These are phyloP conservation scores for Trichoderma aggressivum DNA, from an alignment of 2,329 filamentous ascomycete genomes.

Conservation along the genomic window DNA sequence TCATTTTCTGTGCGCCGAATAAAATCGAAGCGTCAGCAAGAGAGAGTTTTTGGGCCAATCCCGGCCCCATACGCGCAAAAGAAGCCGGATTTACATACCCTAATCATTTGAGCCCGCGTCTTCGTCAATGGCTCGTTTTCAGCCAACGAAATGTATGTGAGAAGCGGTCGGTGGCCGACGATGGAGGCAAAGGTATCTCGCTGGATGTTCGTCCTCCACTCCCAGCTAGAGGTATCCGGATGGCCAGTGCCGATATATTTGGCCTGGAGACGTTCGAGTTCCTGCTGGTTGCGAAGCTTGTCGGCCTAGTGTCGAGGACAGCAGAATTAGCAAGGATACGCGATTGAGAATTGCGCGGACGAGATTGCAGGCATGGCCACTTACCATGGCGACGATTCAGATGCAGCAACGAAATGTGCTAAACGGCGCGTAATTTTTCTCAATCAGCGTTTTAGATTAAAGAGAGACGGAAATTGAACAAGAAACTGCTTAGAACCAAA, in stretches of 20 bases:
- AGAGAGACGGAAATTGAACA: not conserved
- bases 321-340: not conserved
- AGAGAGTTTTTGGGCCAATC: not conserved
- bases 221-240: constrained; percentile 94
- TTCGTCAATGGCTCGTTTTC: constrained; percentile 82
- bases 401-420: no score
- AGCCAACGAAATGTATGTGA: constrained; percentile 85
- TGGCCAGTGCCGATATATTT: constrained; percentile 96
- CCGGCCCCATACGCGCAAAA: no score
- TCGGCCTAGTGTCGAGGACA: constrained; percentile 62
- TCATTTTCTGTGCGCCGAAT: constrained; percentile 56
- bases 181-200: constrained; percentile 90
- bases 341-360: not conserved
- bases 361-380: not conserved
- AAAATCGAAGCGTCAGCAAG: constrained; percentile 13
- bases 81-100: constrained; percentile 44
- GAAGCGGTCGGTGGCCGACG: constrained; percentile 81
- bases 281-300: constrained; percentile 95
- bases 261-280: constrained; percentile 93
- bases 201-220: constrained; percentile 94
- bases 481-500: not conserved
- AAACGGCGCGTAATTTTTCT: not conserved
- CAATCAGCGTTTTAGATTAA: not conserved
- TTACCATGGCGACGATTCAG: not conserved
- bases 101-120: constrained; percentile 74